phyloP scores from a whole-genome alignment of 495 filamentous ascomycete species.

The Tuber brumale region DNA sequence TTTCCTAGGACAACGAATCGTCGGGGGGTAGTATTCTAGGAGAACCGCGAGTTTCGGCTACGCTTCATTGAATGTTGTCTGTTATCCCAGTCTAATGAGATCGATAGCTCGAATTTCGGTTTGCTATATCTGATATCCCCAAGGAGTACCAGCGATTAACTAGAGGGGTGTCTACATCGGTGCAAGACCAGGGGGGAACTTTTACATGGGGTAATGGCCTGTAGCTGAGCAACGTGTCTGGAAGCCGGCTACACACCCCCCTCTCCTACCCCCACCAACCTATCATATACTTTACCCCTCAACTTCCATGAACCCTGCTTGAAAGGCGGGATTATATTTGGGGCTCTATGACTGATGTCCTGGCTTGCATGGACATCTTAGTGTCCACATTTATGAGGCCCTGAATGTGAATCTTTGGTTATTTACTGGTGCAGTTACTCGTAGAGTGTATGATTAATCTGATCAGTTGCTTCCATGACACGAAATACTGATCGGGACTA shows the following conservation, averaged over 20 bases:
- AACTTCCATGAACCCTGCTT: neutral
- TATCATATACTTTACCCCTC: neutral
- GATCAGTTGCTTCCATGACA: neutral
- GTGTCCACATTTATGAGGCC: neutral
- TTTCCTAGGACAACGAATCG: neutral
- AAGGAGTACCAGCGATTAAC: neutral
- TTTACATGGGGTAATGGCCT: neutral
- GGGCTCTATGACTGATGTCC: neutral
- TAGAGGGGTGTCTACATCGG: neutral
- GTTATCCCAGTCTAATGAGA: neutral
- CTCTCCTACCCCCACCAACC: neutral
- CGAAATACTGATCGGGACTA: neutral
- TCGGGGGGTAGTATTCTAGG: neutral
- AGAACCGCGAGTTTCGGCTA: neutral
- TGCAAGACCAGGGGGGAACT: neutral
- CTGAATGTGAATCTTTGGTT: neutral
- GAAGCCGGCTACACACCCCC: neutral
- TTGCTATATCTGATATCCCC: neutral
- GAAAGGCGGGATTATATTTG: neutral
- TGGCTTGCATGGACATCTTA: neutral
- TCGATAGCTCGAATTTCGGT: neutral
- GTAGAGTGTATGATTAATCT: neutral
- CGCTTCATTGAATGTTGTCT: neutral
- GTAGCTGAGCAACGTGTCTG: neutral
- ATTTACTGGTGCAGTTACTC: neutral